Evolutionary conservation across 805 yeast species (phyloP), one percentile per base, ranked within the genome.

Genomic region (Barnettozyma sucrosica): DNA sequence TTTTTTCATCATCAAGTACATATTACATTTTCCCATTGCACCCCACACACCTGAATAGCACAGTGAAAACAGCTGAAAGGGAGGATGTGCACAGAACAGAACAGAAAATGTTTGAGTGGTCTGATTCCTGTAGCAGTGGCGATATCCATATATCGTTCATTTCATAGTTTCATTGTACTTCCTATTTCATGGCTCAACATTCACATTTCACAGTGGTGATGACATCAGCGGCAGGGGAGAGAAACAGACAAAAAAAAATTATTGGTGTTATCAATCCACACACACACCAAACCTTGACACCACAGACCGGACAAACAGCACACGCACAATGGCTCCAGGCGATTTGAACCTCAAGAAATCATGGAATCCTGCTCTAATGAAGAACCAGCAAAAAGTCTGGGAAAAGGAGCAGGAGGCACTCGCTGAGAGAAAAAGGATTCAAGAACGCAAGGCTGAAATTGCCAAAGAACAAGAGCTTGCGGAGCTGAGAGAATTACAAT

Each of bases 301-400:
- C n/a, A n/a, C n/a, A n/a, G n/a, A n/a, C n/a, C n/a, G n/a, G n/a
- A n/a, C n/a, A n/a, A n/a, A n/a, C n/a, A n/a, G n/a, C n/a, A n/a
- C n/a, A 28, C 5, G 13, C 16, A 28, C 32, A 13, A 72, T 71
- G 76, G 75, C 73, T 63, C 86, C 89, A 1, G 87, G 89, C 5
- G 96, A 90, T 64, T 73, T 92, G 52, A 92, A 92, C 63, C 66
- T 90, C 47, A 85, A 92, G 68, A 92, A 92, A 64, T 92, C 98
- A 51, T 92, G 98, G 99, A 89, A 92, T 65, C 97, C 99, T 3
- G 90, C 85, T 41, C 72, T 88, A 44, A 70, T 86, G 61, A 86
- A 84, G 63, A 92, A 92, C 71, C 89, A 83, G 66, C 83, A 82
- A 54, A 85, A 83, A 58, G 90, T 92, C 32, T 85, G 95, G 92